Percentiles rank a stretch among this genome's conserved stretches.
Evolutionary conservation across 768 basidiomycete species (phyloP).

Genomic region (Pulveroboletus sp.): DNA sequence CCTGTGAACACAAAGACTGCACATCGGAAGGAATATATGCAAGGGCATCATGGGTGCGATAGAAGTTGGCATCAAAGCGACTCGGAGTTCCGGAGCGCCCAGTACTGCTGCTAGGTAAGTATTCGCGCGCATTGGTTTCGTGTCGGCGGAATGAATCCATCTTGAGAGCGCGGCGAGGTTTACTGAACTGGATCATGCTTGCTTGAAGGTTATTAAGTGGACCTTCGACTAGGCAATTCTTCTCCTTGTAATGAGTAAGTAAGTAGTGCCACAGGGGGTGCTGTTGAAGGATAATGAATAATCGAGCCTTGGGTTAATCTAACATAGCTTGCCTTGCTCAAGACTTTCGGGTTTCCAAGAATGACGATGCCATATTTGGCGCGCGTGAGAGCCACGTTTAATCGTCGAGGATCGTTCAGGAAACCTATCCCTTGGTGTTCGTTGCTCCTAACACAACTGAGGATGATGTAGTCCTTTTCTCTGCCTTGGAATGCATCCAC

Average conservation of each 20-base stretch:
- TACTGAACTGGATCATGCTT: conserved; percentile 99
- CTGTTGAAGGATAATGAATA: conserved; percentile 37
- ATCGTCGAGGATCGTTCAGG: conserved; percentile 92
- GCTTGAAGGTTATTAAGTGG: conserved; percentile 93
- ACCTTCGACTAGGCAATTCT: conserved; percentile 88
- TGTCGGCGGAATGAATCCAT: conserved; percentile 93
- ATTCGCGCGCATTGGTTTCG: conserved; percentile 88
- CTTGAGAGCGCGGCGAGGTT: conserved; percentile 88
- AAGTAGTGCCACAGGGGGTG: conserved; percentile 99
- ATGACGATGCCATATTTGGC: conserved; percentile 99
- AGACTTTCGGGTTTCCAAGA: conserved; percentile 98
- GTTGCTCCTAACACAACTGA: conserved; percentile 96
- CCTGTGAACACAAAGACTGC: conserved; percentile 94
- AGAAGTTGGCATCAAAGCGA: conserved; percentile 94
- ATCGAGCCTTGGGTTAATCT: conserved; percentile 4
- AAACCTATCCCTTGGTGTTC: conserved; percentile 99
- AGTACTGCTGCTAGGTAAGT: conserved; percentile 36
- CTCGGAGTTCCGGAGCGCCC: conserved; percentile 84
- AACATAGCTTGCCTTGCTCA: conserved; percentile 78
- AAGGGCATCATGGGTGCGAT: conserved; percentile 89
- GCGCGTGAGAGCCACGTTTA: conserved; percentile 95
- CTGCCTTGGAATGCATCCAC: conserved; percentile 99
- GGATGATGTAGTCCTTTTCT: conserved; percentile 99
- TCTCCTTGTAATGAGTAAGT: conserved; percentile 98
- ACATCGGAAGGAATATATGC: conserved; percentile 94